phyloP scores from a whole-genome alignment of 768 basidiomycete genomes.

The Tricholoma saponaceum region DNA sequence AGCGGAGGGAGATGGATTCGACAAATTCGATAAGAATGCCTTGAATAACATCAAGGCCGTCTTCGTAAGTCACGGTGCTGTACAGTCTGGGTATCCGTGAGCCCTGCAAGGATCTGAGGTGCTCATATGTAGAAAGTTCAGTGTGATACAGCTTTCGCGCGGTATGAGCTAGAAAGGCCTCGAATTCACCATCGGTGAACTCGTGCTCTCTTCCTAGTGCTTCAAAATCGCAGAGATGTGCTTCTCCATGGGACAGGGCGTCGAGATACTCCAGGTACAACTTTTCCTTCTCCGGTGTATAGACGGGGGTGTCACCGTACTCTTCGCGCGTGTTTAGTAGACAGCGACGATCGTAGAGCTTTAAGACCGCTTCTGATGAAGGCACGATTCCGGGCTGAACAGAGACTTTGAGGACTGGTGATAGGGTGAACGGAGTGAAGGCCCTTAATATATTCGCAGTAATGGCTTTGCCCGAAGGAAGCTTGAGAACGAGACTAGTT shows the following conservation, averaged over 20 bases:
- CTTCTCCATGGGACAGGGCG: too few relatives aligned
- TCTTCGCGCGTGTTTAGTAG: neutral
- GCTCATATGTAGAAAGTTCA: neutral
- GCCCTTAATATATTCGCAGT: neutral
- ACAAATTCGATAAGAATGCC: neutral
- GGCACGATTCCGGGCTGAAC: neutral
- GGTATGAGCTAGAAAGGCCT: too few relatives aligned
- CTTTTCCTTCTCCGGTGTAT: neutral
- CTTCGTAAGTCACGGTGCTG: neutral
- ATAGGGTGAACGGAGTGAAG: neutral
- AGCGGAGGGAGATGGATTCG: neutral
- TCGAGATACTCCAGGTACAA: neutral
- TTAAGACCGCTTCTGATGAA: neutral
- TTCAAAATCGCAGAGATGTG: neutral
- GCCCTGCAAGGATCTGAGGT: neutral
- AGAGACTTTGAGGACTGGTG: neutral
- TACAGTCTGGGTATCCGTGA: neutral
- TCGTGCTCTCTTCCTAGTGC: neutral
- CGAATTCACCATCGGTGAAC: neutral
- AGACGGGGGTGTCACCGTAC: neutral
- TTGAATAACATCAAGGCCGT: neutral
- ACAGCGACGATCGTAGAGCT: neutral
- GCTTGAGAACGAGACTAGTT: neutral
- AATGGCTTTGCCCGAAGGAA: neutral
- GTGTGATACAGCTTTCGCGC: too few relatives aligned